Evolutionary conservation across 768 basidiomycete genomes (phyloP), one percentile per base, ranked within the genome.

Genomic region (Trametes punicea): DNA sequence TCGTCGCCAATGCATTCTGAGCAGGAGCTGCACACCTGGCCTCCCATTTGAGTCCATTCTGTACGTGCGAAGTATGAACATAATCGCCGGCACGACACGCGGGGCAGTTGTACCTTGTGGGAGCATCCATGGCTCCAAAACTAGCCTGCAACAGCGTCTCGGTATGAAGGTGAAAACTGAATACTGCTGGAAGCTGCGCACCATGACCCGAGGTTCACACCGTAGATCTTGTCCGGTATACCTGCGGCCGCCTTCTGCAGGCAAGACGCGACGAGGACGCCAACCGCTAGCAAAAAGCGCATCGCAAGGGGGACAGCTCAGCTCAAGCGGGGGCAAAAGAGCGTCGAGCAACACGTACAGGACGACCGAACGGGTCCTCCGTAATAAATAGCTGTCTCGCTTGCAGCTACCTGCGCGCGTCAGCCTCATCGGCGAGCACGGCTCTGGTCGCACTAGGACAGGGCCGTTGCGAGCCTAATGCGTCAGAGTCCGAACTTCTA

Each of bases 61-160:
- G 61, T 2, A 6, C 4, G 18, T 26, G 10, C 16, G 2, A 11
- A 6, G 26, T 36, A 23, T 20, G 9, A 31, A 48, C 15, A 4
- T 13, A 29, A 18, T 16, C n/a, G n/a, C n/a, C n/a, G n/a, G 11
- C n/a, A n/a, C 7, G 13, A 29, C 42, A 4, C 23, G 20, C 20
- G 11, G 3, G 30, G 26, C 2, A 13, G 18, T 18, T 62, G 2
- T 57, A 84, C 84, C 85, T 68, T 76, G 71, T 8, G 87, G 88
- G 38, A 89, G 74, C 88, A 91, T 91, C 89, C 89, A 91, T n/a
- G 87, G 63, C 64, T 91, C 89, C 5, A 89, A 68, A 0, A 91
- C 69, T 46, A 91, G 76, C 89, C 89, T 90, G 38, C 59, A 39
- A 23, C 11, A 29, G 36, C 11, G 33, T 8, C 8, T 31, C 30